A percentile compares a stretch with the other conserved stretches of the same genome.
Conservation (phyloP, 139 green algal species). For the Closterium sp. region DNA sequence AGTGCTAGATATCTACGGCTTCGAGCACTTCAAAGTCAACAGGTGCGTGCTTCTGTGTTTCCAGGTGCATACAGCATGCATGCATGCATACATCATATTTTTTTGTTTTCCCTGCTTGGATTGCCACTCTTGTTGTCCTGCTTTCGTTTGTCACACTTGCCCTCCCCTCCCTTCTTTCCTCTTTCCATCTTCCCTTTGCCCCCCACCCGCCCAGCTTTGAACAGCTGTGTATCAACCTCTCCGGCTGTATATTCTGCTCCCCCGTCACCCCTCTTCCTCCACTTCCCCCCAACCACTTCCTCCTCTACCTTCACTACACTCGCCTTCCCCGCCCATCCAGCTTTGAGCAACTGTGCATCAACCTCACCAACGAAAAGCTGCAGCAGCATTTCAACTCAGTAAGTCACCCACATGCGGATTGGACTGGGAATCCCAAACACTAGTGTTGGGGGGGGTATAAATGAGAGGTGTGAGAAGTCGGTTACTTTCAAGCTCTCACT, state of each 20-base stretch:
- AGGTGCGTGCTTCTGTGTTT: neutral
- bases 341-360: constrained; percentile 98
- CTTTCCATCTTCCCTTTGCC: neutral
- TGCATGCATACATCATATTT: no score
- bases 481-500: no score
- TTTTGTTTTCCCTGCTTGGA: no score
- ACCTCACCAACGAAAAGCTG: constrained; percentile 98
- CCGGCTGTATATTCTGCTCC: no score
- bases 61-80: no score
- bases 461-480: no score
- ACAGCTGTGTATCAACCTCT: constrained; percentile 99
- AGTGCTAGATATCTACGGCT: constrained; percentile 51
- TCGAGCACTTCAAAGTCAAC: constrained; percentile 36
- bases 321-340: neutral
- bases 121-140: no score
- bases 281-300: no score
- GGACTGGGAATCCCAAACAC: no score
- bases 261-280: no score
- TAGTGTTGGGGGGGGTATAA: no score
- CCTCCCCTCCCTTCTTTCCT: neutral
- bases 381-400: constrained; percentile 98
- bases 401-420: neutral
- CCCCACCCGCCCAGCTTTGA: constrained; percentile 60
- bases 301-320: no score
- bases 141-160: neutral